A percentile compares a stretch with the other conserved stretches of the same genome.
Conservation (phyloP, 352 stramenopile species). For the Phytophthora macrochlamydospora region DNA sequence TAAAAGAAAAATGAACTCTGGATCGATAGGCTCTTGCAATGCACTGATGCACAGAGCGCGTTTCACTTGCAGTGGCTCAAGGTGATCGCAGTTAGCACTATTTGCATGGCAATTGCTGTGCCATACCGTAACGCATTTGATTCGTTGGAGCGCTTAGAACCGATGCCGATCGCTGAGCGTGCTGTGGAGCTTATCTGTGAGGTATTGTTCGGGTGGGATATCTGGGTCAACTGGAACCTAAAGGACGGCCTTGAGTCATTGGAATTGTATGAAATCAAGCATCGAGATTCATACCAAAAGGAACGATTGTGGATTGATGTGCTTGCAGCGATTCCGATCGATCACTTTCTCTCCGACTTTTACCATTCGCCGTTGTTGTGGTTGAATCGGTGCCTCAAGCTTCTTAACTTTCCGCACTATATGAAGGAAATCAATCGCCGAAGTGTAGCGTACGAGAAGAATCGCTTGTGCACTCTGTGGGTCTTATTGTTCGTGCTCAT, state of each 20-base stretch:
- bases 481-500: conserved; percentile 50
- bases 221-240: conserved; percentile 69
- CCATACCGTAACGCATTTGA: conserved; percentile 57
- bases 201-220: conserved; percentile 55
- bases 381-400: conserved; percentile 57
- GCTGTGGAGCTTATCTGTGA: conserved; percentile 48
- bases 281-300: conserved; percentile 45
- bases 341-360: conserved; percentile 57
- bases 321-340: conserved; percentile 52
- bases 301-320: conserved; percentile 45
- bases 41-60: conserved; percentile 48
- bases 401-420: conserved; percentile 61
- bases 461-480: conserved; percentile 44
- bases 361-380: conserved; percentile 40
- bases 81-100: conserved; percentile 30
- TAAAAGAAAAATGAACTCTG: conserved; percentile 36
- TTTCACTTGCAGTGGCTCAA: conserved; percentile 50
- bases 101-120: conserved; percentile 49
- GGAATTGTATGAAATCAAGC: conserved; percentile 55
- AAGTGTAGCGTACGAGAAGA: conserved; percentile 57
- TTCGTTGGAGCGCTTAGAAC: conserved; percentile 25
- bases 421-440: conserved; percentile 56
- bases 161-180: conserved; percentile 24
- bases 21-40: conserved; percentile 53
- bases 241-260: conserved; percentile 48